Evolutionary conservation across 2,329 filamentous ascomycete species (phyloP), one percentile per base, ranked within the genome.

Genomic region (Apiospora pterosperma): DNA sequence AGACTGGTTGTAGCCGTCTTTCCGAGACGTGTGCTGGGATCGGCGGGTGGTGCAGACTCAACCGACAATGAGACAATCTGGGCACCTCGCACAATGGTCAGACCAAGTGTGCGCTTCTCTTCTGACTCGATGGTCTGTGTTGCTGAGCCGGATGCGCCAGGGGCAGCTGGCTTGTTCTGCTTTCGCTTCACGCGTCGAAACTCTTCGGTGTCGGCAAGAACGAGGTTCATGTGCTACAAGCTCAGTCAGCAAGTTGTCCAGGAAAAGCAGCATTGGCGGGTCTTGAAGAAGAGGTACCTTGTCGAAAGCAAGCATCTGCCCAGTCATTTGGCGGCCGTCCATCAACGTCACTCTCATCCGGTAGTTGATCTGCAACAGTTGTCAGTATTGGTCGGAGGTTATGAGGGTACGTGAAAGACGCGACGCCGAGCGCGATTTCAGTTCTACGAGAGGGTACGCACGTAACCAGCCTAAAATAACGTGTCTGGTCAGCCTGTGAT

Each of bases 281-380:
- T 42, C 39, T 38, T 19, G 10, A 65, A 72, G 48, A 55, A 55
- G 28, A 55, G 28, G 65, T 80, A 95, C 93, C 88, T 98, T 98
- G 80, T 99, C 96, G 75, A 98, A 99, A 63, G 96, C 96, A 71
- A 99, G 88, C 92, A 99, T 97, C 80, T 98, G 93, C 67, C 94
- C 96, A 44, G 93, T 94, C 90, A 99, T 96, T 79, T 97, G 93
- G 75, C 96, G 90, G 69, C 93, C 93, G 82, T 99, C 96, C 76
- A 92, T 93, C 78, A 99, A 86, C 64, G 94, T 98, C 69, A 97
- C 91, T 77, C 95, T 91, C 94, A 99, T 98, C 81, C 95, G 93
- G 85, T 97, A 98, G 84, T 99, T 98, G 86, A 99, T 97, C 96
- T 98, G 76, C 65, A 73, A n/a, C 68, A 68, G 64, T 52, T 11